Evolutionary conservation across 1,284 basidiomycete species (phyloP).

Genomic region (Austroboletus olivaceoglutinosus): DNA sequence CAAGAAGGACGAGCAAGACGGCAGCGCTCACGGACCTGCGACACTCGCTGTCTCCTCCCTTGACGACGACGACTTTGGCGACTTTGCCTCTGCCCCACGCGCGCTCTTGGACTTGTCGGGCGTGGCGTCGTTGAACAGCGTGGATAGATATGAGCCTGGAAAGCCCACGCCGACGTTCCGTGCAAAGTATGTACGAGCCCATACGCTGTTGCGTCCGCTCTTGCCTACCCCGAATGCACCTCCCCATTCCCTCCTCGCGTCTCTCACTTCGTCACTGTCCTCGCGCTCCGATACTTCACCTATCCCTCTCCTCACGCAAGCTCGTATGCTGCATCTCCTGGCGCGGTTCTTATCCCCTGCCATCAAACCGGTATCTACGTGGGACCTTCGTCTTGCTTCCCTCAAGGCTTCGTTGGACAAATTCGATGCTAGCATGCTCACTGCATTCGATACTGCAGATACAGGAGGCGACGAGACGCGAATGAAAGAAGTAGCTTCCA

Average conservation of each 20-base stretch:
- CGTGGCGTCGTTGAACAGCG: constrained; percentile 9
- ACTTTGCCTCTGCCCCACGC: constrained; percentile 58
- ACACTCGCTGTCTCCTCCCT: constrained; percentile 51
- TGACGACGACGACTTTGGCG: constrained; percentile 94
- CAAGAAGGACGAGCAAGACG: constrained; percentile 12
- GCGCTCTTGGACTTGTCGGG: constrained; percentile 23
- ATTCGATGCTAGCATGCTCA: constrained; percentile 81
- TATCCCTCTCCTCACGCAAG: constrained; percentile 48
- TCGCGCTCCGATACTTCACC: constrained; percentile 32
- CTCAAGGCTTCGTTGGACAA: constrained; percentile 81
- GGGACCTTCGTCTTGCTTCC: constrained; percentile 59
- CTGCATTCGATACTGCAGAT: constrained; percentile 84
- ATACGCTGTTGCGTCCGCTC: constrained; percentile 60
- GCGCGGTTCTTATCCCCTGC: constrained; percentile 66
- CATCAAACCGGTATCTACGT: constrained; percentile 67
- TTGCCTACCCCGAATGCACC: constrained; percentile 53
- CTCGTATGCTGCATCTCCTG: constrained; percentile 66
- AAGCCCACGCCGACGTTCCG: constrained; percentile 38
- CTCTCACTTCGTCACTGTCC: constrained; percentile 40
- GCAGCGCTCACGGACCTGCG: constrained; percentile 40
- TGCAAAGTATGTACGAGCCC: constrained; percentile 63
- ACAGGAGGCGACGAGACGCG: constrained; percentile 55
- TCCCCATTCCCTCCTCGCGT: constrained; percentile 55
- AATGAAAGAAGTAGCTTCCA: constrained; percentile 78
- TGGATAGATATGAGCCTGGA: constrained; percentile 17